Evolutionary conservation across 2,329 filamentous ascomycete genomes (phyloP).

Genomic region (Aspergillus luchuensis): DNA sequence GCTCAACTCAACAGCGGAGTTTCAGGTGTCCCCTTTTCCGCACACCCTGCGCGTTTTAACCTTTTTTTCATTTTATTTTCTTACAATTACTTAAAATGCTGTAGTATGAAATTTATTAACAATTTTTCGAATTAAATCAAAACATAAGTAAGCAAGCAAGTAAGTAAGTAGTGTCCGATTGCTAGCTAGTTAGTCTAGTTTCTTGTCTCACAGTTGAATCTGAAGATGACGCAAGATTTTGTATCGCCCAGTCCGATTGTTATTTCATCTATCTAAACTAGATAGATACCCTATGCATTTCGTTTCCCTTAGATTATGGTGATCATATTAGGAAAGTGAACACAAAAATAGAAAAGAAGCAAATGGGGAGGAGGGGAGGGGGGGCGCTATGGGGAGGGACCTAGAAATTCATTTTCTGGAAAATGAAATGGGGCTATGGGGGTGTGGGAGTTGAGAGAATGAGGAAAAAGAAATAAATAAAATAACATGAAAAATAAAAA

Average conservation of each 20-base stretch:
- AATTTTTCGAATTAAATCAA: background rate
- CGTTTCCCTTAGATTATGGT: conserved; percentile 3
- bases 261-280: background rate
- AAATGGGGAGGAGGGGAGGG: conserved; percentile 8
- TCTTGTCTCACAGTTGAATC: background rate
- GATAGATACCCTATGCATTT: background rate
- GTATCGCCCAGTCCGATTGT: background rate
- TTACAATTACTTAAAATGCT: background rate
- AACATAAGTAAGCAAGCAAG: too few species aligned
- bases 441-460: too few species aligned
- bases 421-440: background rate
- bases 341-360: conserved; percentile 19
- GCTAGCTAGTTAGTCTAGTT: too few species aligned
- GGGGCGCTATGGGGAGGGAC: background rate
- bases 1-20: conserved; percentile 13
- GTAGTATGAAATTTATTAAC: background rate
- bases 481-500: conserved; percentile 1
- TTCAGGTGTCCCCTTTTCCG: conserved; percentile 19
- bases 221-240: background rate
- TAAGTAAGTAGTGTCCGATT: too few species aligned
- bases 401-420: conserved; percentile 8
- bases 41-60: conserved; percentile 16
- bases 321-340: background rate
- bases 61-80: background rate
- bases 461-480: background rate